phyloP scores from a whole-genome alignment of 495 filamentous ascomycete genomes.

The Trichocladium uniseriatum region DNA sequence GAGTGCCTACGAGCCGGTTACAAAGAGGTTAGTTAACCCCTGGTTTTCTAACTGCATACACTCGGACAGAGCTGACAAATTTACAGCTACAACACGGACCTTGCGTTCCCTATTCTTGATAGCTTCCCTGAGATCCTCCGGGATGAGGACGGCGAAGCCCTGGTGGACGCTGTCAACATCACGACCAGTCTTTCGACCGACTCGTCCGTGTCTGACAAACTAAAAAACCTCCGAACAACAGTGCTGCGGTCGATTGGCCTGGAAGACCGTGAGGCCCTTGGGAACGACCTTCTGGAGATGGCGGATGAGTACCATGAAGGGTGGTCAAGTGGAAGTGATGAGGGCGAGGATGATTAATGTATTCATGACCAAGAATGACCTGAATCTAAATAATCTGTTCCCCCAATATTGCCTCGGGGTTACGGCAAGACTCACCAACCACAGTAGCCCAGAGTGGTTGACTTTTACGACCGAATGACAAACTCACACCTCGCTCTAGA shows the following conservation, averaged over 20 bases:
- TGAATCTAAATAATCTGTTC: no score
- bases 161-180: constrained; percentile 43
- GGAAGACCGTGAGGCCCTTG: constrained; percentile 72
- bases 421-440: no score
- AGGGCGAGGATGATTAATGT: constrained; percentile 57
- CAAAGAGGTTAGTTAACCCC: constrained; percentile 18
- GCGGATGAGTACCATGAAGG: constrained; percentile 83
- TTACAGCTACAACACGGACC: constrained; percentile 36
- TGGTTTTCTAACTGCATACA: no score
- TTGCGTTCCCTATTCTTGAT: constrained; percentile 69
- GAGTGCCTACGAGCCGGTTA: constrained; percentile 19
- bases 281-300: constrained; percentile 76
- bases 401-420: no score
- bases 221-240: constrained; percentile 56
- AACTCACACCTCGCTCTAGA: no score
- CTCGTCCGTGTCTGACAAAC: constrained; percentile 53
- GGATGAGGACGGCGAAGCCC: constrained; percentile 26
- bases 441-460: no score
- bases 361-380: neutral
- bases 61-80: constrained; percentile 8
- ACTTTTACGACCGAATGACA: no score
- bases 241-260: constrained; percentile 51
- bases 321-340: constrained; percentile 78
- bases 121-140: constrained; percentile 69
- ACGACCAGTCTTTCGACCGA: constrained; percentile 64